phyloP scores from a whole-genome alignment of 371 early-diverging fungal genomes.

The Syncephalastrum monosporum region DNA sequence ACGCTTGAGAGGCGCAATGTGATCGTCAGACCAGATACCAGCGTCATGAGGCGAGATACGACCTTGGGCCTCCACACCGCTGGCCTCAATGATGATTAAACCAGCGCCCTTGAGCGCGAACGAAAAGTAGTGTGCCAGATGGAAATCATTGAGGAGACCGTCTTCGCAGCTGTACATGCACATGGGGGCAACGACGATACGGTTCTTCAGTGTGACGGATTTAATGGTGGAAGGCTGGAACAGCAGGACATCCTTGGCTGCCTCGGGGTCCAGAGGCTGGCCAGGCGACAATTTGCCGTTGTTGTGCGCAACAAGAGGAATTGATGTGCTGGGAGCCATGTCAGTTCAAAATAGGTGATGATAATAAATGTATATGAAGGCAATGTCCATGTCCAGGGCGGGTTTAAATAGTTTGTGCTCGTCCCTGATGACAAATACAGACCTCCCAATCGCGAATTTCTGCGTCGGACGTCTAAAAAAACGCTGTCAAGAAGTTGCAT shows the following conservation, averaged over 20 bases:
- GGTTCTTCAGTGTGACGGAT: conserved; percentile 63
- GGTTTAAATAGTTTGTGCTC: too few relatives aligned
- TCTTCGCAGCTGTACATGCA: conserved; percentile 36
- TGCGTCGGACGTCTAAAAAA: too few relatives aligned
- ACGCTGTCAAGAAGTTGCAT: too few relatives aligned
- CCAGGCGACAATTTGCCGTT: conserved; percentile 12
- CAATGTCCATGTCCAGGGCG: too few relatives aligned
- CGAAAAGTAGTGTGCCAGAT: conserved; percentile 65
- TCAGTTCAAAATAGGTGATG: too few relatives aligned
- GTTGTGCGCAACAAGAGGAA: conserved; percentile 13
- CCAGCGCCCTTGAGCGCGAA: conserved; percentile 78
- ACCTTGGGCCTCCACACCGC: conserved; percentile 72
- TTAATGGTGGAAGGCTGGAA: conserved; percentile 69
- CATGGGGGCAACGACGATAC: conserved; percentile 83
- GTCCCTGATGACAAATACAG: too few relatives aligned
- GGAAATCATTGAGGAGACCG: conserved; percentile 20
- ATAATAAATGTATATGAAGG: too few relatives aligned
- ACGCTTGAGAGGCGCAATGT: conserved; percentile 58
- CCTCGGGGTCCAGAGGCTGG: conserved; percentile 10
- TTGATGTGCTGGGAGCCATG: background rate
- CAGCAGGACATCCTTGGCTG: conserved; percentile 23
- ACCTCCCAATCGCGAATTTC: too few relatives aligned
- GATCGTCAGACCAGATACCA: conserved; percentile 81
- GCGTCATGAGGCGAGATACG: conserved; percentile 75
- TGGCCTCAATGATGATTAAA: conserved; percentile 77